Base-by-base conservation (phyloP, 1,139 yeast species). In the Pichia sp. region DNA sequence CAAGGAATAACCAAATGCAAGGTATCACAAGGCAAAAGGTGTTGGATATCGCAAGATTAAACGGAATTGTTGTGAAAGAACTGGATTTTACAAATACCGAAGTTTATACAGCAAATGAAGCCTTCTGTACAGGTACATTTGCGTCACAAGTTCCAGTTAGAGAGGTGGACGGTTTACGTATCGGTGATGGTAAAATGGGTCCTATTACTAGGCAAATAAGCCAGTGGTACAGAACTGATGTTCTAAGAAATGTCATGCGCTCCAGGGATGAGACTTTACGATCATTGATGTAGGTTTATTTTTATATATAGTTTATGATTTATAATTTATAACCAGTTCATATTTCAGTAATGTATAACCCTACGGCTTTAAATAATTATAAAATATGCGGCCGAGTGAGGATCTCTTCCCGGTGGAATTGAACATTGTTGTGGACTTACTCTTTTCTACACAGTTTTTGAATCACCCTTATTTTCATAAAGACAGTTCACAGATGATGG, bases 21-120 rank as follows among this genome's bases (percentile, higher is more conserved):
- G 50, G 50, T 29, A 39, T 47, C 18, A 47, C 45, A 5, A 47
- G 50, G 29, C 47, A 47, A 29, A 47, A 47, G 23, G 46, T 44
- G 7, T 27, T 44, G 3, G 47, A 41, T 24, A 15, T 47, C n/a
- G 38, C 50, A 7, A 42, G 47, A 22, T 20, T 16, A 8, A 24
- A 39, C 11, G 47, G 47, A 6, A 13, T 47, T 1, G 36, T 39
- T 26, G 47, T 47, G 11, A 39, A 42, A n/a, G 47, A 44, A 20
- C 12, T 25, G 32, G 42, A 44, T 22, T 44, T 47, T 41, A 37
- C 45, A 16, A 24, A 41, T 9, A 42, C 47, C 11, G 50, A 44
- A 8, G 47, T 41, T 6, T 47, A 44, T 26, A 38, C 41, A 7
- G 50, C 50, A 13, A 37, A 47, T 27, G 45, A 41, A 40, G 47